Conservation (phyloP, 129 eudicot genomes). For the sunflower (Helianthus annuus) region HanXRQr2.0-SUNRISE NC_035436.2:201485067-201485566, state of each 20-base stretch:
- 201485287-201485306: conserved; percentile 46
- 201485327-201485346: conserved; percentile 14
- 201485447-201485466: conserved; percentile 20
- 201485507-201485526: neutral
- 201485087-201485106: conserved; percentile 20
- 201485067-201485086: conserved; percentile 19
- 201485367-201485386: conserved; percentile 1
- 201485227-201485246: conserved; percentile 34
- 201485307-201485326: conserved; percentile 38
- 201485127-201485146: conserved; percentile 86
- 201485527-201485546: conserved; percentile 21
- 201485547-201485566: conserved; percentile 13
- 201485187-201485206: conserved; percentile 71
- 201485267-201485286: conserved; percentile 41
- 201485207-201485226: conserved; percentile 38
- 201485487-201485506: conserved; percentile 23
- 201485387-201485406: conserved; percentile 16
- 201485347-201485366: conserved; percentile 1
- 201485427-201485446: conserved; percentile 9
- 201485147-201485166: conserved; percentile 62
- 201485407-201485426: conserved; percentile 21
- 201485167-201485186: conserved; percentile 70
- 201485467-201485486: conserved; percentile 17
- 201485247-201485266: conserved; percentile 40
- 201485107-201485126: conserved; percentile 45